phyloP scores from a whole-genome alignment of 2,329 filamentous ascomycete species.

The Coleophoma crateriformis region DNA sequence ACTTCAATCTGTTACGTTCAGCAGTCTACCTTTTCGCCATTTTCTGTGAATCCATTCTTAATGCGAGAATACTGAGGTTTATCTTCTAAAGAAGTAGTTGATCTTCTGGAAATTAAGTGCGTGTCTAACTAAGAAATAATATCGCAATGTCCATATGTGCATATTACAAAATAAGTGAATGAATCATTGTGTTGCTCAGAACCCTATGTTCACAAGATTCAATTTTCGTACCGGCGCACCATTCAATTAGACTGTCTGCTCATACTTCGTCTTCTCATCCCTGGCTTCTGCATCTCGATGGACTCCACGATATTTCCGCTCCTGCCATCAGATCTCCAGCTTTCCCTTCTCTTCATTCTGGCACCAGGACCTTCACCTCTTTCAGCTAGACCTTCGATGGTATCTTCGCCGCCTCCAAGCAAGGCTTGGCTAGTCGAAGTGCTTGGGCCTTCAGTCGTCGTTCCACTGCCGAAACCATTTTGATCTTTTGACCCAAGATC shows the following conservation, averaged over 20 bases:
- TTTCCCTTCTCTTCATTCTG: slow-evolving; percentile 5
- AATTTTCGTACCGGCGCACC: no score
- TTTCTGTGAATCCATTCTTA: no score
- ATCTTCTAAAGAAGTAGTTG: no score
- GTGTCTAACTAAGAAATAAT: no score
- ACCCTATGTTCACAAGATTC: no score
- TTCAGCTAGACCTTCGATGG: slow-evolving; percentile 19
- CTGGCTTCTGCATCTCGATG: slow-evolving; percentile 20
- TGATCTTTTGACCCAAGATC: background rate
- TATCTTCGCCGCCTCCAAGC: slow-evolving; percentile 9
- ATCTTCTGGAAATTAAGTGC: no score
- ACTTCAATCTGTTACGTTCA: no score
- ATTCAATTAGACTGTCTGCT: slow-evolving; percentile 17
- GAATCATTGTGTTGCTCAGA: no score
- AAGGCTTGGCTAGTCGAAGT: background rate
- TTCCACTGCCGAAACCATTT: slow-evolving; percentile 2
- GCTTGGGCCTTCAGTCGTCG: slow-evolving; percentile 7
- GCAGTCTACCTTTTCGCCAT: no score
- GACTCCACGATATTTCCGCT: slow-evolving; percentile 9
- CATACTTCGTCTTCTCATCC: slow-evolving; percentile 16
- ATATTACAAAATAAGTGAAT: no score
- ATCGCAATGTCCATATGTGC: no score
- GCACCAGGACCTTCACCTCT: slow-evolving; percentile 12
- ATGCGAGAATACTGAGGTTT: no score
- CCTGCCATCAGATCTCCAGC: slow-evolving; percentile 7